Conservation (phyloP, 345 rosid species). For the Eucalyptus polybractea region DNA sequence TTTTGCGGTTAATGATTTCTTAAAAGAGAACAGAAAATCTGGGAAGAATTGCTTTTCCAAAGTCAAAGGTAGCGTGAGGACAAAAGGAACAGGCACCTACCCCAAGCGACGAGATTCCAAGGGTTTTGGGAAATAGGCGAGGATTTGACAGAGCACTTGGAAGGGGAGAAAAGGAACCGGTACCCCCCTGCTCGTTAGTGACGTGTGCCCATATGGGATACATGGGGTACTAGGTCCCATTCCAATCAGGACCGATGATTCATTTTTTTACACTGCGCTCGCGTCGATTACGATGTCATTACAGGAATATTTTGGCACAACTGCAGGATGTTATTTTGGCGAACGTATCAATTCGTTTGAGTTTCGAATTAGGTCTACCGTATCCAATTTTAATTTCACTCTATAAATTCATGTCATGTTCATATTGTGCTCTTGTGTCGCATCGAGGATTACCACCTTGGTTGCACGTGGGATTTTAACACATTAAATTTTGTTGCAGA, state of each 20-base stretch:
- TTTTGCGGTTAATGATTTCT: not conserved
- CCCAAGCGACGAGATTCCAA: not conserved
- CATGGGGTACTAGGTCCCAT: not conserved
- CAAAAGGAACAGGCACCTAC: not conserved
- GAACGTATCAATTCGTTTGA: not conserved
- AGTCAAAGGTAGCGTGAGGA: not conserved
- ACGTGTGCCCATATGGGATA: not conserved
- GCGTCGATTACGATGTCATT: not conserved
- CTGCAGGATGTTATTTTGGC: not conserved
- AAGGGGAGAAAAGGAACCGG: too few species aligned
- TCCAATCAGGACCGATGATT: not conserved
- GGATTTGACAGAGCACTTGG: not conserved
- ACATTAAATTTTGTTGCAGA: too few species aligned
- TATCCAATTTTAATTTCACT: too few species aligned
- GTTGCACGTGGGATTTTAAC: fast-evolving
- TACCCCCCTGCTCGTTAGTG: too few species aligned
- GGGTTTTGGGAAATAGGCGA: not conserved
- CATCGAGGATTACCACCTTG: not conserved
- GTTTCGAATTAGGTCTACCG: not conserved
- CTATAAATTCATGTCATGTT: too few species aligned
- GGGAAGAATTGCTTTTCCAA: not conserved
- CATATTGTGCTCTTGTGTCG: not conserved
- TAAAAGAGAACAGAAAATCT: not conserved
- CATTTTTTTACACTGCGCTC: not conserved
- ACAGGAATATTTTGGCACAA: too few species aligned